Evolutionary conservation across 345 rosid genomes (phyloP).

Genomic region (Gossypium sturtianum): DNA sequence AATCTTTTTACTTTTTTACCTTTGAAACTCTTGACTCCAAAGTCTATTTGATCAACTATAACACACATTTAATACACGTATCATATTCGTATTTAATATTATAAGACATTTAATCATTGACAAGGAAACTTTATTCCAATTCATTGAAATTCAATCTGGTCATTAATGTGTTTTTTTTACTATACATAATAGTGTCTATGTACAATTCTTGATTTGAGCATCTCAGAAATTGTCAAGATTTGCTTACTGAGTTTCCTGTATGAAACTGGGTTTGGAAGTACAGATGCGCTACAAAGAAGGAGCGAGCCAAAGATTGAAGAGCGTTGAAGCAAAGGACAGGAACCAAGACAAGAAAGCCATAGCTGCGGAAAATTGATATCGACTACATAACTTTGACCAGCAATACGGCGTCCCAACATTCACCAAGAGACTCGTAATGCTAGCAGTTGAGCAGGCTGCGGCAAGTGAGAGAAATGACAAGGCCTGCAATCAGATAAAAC

Average conservation of each 20-base stretch:
- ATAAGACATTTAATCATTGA: neutral
- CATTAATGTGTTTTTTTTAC: neutral
- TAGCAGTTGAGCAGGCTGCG: conserved; percentile 53
- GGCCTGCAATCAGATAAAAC: conserved; percentile 28
- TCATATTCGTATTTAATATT: no score
- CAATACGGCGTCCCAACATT: conserved; percentile 25
- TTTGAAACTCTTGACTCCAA: no score
- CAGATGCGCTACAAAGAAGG: conserved; percentile 31
- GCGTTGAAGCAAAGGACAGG: conserved; percentile 43
- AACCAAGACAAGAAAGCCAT: conserved; percentile 63
- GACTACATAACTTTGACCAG: conserved; percentile 34
- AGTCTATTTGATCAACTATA: no score
- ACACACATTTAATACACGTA: no score
- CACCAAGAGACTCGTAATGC: conserved; percentile 38
- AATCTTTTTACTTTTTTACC: no score
- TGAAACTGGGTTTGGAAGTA: neutral
- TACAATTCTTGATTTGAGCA: neutral
- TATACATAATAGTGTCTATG: neutral
- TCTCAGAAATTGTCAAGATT: neutral
- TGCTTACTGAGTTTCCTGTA: neutral
- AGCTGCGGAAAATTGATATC: conserved; percentile 50
- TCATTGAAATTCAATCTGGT: neutral
- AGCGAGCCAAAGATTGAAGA: conserved; percentile 58
- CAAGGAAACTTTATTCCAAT: neutral
- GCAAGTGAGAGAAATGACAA: conserved; percentile 49